These are phyloP conservation scores for Xerocomus spinulosus DNA, from an alignment of 768 basidiomycete species.

Conservation along the genomic window DNA sequence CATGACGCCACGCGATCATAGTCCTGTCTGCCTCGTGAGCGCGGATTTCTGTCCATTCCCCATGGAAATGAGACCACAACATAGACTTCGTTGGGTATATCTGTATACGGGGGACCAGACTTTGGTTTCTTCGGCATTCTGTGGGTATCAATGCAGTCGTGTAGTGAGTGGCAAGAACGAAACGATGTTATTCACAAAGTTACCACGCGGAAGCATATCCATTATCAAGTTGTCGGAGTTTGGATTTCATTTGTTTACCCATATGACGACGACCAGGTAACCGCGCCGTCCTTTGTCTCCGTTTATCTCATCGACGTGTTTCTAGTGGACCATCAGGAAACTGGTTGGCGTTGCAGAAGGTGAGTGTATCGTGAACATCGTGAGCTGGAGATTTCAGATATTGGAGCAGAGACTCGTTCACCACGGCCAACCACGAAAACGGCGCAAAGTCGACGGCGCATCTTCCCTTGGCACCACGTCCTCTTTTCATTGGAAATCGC, in stretches of 20 bases:
- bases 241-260: constrained; percentile 5
- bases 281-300: neutral
- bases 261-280: constrained; percentile 13
- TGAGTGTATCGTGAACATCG: constrained; percentile 18
- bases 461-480: neutral
- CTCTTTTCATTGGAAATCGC: too few relatives aligned
- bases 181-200: neutral
- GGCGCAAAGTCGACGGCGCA: constrained; percentile 14
- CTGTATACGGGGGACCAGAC: constrained; percentile 26
- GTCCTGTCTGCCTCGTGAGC: constrained; percentile 10
- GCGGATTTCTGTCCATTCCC: constrained; percentile 9
- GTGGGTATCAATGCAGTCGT: neutral
- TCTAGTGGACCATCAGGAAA: constrained; percentile 41
- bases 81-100: constrained; percentile 18
- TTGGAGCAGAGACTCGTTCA: constrained; percentile 5
- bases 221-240: constrained; percentile 14
- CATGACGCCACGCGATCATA: constrained; percentile 24
- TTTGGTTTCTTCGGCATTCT: constrained; percentile 21
- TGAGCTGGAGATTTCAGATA: neutral
- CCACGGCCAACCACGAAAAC: constrained; percentile 12
- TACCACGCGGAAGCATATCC: neutral
- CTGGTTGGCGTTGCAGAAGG: constrained; percentile 56
- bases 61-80: constrained; percentile 26
- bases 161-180: constrained; percentile 2
- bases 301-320: constrained; percentile 4